A percentile compares a stretch with the other conserved stretches of the same genome.
Conservation (phyloP, 2,329 filamentous ascomycete genomes). For the Proliferodiscus dingleyae region DNA sequence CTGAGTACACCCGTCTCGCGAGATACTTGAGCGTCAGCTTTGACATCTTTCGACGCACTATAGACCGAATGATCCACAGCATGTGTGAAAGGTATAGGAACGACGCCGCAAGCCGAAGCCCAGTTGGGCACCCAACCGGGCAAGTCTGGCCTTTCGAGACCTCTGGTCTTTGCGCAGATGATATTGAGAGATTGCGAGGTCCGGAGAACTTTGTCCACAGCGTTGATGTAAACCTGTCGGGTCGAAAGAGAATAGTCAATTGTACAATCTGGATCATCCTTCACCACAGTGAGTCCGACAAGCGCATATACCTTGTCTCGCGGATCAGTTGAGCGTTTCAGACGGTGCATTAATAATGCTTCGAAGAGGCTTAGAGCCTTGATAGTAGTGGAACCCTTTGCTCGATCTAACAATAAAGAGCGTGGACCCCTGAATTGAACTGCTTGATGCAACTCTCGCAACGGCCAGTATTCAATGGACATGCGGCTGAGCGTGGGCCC, state of each 20-base stretch:
- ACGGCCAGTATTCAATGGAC: background rate
- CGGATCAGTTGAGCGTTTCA: conserved; percentile 1
- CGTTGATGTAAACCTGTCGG: conserved; percentile 1
- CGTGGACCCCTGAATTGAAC: background rate
- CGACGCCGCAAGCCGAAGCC: background rate
- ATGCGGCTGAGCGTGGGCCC: background rate
- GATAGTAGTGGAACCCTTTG: background rate
- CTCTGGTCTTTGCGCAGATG: background rate
- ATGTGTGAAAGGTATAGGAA: too few species aligned
- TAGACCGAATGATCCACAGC: too few species aligned
- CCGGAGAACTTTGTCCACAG: conserved; percentile 1
- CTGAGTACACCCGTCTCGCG: too few species aligned
- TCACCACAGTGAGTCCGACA: conserved; percentile 4
- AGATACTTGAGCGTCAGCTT: too few species aligned
- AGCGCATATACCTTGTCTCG: conserved; percentile 8
- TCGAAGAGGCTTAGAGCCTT: background rate
- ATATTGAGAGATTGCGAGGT: background rate
- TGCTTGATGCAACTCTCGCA: background rate
- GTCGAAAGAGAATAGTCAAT: conserved; percentile 4
- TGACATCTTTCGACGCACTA: background rate
- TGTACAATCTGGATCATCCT: background rate
- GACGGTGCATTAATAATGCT: background rate
- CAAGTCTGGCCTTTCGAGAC: background rate
- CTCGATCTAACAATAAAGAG: background rate
- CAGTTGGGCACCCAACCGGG: conserved; percentile 3